A percentile compares a stretch with the other conserved stretches of the same genome.
Evolutionary conservation across 257 asterid genomes (phyloP).

Genomic region (Apocynum venetum): DNA sequence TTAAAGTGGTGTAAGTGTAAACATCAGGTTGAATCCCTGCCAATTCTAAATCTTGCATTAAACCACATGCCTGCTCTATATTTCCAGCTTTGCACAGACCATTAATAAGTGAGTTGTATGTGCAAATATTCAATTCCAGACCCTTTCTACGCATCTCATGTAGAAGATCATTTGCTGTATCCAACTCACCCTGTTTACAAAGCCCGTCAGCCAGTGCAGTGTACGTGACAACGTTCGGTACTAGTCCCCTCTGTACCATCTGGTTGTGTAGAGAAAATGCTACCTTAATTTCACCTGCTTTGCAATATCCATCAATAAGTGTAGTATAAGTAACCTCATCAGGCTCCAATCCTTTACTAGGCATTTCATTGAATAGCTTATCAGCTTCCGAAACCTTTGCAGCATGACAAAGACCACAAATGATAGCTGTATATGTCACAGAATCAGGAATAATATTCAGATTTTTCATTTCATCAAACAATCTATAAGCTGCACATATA

Average conservation of each 20-base stretch:
- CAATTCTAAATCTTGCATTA: conserved; percentile 73
- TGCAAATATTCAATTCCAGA: conserved; percentile 60
- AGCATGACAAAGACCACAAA: conserved; percentile 63
- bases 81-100: conserved; percentile 88
- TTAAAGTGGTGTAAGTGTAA: conserved; percentile 73
- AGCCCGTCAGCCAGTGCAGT: conserved; percentile 93
- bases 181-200: conserved; percentile 83
- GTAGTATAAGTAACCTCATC: conserved; percentile 83
- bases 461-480: conserved; percentile 69
- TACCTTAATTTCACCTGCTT: conserved; percentile 51
- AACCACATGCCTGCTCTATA: conserved; percentile 49
- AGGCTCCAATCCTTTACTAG: conserved; percentile 53
- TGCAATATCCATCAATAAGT: conserved; percentile 84
- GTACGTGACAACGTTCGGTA: conserved; percentile 82
- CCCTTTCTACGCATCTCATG: conserved; percentile 71
- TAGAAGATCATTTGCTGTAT: conserved; percentile 78
- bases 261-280: conserved; percentile 87
- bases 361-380: conserved; percentile 62
- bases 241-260: conserved; percentile 60
- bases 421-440: conserved; percentile 63
- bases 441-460: conserved; percentile 54
- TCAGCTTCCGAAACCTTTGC: conserved; percentile 73
- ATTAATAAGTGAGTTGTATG: conserved; percentile 74
- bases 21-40: conserved; percentile 66
- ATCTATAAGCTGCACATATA: conserved; percentile 46